Conservation (phyloP, 1,139 yeast genomes). For the Geotrichum europaeum region DNA sequence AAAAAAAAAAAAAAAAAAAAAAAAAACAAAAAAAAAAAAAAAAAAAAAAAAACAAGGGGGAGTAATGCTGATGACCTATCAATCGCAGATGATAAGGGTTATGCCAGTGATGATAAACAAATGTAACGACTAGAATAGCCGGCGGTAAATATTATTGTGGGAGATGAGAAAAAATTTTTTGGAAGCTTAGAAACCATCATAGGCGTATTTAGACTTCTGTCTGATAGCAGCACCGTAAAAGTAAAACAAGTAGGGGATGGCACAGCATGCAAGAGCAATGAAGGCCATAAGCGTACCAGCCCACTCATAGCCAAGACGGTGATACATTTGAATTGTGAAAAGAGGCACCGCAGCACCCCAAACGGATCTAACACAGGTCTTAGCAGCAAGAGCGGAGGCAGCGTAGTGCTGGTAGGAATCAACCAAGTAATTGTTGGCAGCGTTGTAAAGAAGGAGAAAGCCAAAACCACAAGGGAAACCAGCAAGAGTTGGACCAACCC, state of each 20-base stretch:
- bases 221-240: slow-evolving; percentile 59
- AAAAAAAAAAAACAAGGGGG: neutral
- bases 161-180: neutral
- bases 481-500: slow-evolving; percentile 76
- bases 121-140: neutral
- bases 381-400: slow-evolving; percentile 85
- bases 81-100: too few species aligned
- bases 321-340: slow-evolving; percentile 49
- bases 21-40: neutral
- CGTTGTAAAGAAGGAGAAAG: slow-evolving; percentile 53
- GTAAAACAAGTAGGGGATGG: slow-evolving; percentile 64
- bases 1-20: neutral
- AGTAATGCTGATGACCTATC: neutral
- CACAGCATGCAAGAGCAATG: slow-evolving; percentile 53
- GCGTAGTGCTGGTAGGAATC: slow-evolving; percentile 64
- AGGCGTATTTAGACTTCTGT: slow-evolving; percentile 57
- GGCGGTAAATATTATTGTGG: neutral
- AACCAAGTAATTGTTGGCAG: slow-evolving; percentile 57
- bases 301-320: slow-evolving; percentile 66
- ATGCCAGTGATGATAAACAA: too few species aligned
- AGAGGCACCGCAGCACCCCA: slow-evolving; percentile 40
- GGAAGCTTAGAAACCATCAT: slow-evolving; percentile 5
- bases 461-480: slow-evolving; percentile 58
- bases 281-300: slow-evolving; percentile 70
- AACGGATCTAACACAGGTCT: slow-evolving; percentile 48